Evolutionary conservation across 2,329 filamentous ascomycete species (phyloP).

Genomic region (Arthroderma sp.): DNA sequence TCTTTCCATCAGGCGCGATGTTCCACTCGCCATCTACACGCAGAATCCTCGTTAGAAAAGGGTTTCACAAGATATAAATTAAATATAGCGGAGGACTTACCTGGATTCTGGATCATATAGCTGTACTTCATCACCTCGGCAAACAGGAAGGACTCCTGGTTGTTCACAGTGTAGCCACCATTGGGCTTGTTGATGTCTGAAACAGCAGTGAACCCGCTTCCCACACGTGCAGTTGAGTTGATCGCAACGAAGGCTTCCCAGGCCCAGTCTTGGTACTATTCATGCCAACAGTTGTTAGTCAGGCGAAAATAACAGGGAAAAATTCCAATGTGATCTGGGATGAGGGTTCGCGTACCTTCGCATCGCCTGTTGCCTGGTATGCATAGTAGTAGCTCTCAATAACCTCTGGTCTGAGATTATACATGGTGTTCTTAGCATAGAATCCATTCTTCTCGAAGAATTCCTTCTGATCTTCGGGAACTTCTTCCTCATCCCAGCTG

Average conservation of each 20-base stretch:
- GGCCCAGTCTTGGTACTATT: constrained; percentile 62
- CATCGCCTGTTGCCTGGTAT: constrained; percentile 62
- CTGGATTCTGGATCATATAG: constrained; percentile 52
- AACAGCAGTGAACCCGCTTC: constrained; percentile 55
- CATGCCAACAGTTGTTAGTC: constrained; percentile 2
- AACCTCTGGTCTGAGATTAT: constrained; percentile 66
- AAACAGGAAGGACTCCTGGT: constrained; percentile 79
- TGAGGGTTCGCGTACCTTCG: constrained; percentile 29
- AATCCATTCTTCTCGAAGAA: constrained; percentile 60
- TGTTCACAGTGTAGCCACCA: constrained; percentile 52
- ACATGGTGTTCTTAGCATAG: constrained; percentile 49
- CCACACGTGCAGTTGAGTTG: constrained; percentile 47
- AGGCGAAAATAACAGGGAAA: too few relatives aligned
- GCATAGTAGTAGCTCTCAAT: constrained; percentile 80
- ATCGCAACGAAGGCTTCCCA: constrained; percentile 66
- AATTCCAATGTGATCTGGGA: too few relatives aligned
- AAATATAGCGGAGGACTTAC: not conserved
- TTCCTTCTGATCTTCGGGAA: constrained; percentile 33
- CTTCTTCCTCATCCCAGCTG: constrained; percentile 43
- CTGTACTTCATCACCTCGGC: constrained; percentile 78
- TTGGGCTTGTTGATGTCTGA: constrained; percentile 48
- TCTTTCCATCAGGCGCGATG: constrained; percentile 36
- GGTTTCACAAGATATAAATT: not conserved
- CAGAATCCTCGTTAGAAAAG: too few relatives aligned
- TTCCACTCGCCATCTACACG: constrained; percentile 45